Percentiles rank a stretch among this genome's conserved stretches.
These are phyloP conservation scores for Ananas comosus DNA, from an alignment of 176 grass and related monocot species.

Conservation along the genomic window DNA sequence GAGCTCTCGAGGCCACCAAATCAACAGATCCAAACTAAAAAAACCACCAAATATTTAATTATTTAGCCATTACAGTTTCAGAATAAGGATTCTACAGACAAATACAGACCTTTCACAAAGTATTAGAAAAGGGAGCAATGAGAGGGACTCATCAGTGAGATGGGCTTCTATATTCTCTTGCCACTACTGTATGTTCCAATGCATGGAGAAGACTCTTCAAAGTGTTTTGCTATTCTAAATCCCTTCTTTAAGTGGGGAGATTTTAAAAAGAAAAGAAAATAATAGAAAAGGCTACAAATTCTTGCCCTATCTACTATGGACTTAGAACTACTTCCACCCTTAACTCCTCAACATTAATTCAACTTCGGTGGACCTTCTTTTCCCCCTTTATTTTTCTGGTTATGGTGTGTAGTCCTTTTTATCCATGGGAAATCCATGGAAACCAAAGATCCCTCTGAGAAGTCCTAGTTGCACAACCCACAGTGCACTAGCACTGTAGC, in stretches of 20 bases:
- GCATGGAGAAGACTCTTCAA: not conserved
- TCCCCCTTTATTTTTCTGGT: not conserved
- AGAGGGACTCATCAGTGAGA: not conserved
- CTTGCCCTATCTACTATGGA: too few species aligned
- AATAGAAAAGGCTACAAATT: too few species aligned
- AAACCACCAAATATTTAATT: not conserved
- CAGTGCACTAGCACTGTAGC: too few species aligned
- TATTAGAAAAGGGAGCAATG: not conserved
- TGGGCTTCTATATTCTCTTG: slow-evolving; percentile 1
- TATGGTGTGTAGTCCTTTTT: too few species aligned
- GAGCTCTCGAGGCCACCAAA: too few species aligned
- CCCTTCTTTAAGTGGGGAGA: too few species aligned
- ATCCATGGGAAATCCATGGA: too few species aligned
- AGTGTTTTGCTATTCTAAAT: not conserved
- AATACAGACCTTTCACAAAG: not conserved
- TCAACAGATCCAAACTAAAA: too few species aligned
- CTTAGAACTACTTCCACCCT: too few species aligned
- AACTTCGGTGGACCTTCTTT: not conserved
- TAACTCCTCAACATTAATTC: not conserved
- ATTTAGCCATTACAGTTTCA: not conserved
- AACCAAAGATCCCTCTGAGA: too few species aligned
- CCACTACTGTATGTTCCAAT: not conserved
- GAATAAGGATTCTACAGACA: not conserved
- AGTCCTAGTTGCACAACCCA: too few species aligned
- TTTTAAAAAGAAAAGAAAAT: too few species aligned